Base-by-base conservation (phyloP, 768 basidiomycete genomes). In the Solioccasus polychromus region DNA sequence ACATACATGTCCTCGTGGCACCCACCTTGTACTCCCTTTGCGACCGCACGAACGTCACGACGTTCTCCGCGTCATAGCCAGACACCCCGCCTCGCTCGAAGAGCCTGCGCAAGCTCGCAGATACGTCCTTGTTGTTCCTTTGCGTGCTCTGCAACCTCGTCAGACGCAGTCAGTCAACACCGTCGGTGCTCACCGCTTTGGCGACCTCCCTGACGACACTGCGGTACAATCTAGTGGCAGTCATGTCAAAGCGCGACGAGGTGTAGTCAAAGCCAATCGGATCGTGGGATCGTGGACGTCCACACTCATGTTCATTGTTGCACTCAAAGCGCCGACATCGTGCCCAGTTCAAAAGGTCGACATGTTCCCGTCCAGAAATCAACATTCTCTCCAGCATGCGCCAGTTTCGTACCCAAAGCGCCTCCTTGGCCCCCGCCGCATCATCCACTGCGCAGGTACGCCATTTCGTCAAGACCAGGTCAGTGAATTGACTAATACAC, bases 11-110 rank as follows among this genome's bases (percentile, higher is more conserved):
- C 43, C 17, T 20, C 59, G 15, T 17, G 14, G 14, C n/a, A 25
- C 72, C 59, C 39, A 86, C 92, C 74, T 87, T 88, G 72, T 95
- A 74, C 59, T 81, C 77, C 48, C 87, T 71, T 58, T 90, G 84
- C 8, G 89, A 80, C 34, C 70, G 70, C 64, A 95, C 61, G 63
- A 92, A 92, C 5, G 81, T 71, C 31, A 80, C 63, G 3, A 76
- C 72, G 53, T 85, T 80, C 47, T 78, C 68, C n/a, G 82, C 61
- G 52, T 83, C 82, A 10, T 69, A 66, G 14, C 70, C 60, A 23
- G 78, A 67, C 47, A 26, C 50, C 48, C 32, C 50, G 35, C 30
- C 56, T 44, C 68, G 64, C 52, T 80, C 78, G 25, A 81, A 74
- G 39, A 86, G 58, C 5, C 68, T 53, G 20, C 86, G 83, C 50